These are phyloP conservation scores for Lojkania enalia DNA, from an alignment of 2,329 filamentous ascomycete genomes.

Conservation along the genomic window DNA sequence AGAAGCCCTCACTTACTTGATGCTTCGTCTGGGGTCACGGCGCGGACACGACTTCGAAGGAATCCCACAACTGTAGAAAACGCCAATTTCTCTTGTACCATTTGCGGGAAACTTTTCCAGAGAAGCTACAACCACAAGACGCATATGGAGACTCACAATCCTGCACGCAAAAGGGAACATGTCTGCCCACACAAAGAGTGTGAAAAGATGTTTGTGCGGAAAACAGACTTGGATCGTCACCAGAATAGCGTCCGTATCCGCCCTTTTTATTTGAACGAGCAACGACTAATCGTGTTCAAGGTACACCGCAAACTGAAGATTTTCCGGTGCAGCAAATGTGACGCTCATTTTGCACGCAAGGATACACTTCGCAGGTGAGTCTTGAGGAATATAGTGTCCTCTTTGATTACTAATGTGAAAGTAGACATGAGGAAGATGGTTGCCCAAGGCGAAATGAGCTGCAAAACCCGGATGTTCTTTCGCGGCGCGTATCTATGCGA, in stretches of 20 bases:
- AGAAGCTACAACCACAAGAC: conserved; percentile 85
- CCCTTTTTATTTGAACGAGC: background rate
- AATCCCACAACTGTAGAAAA: conserved; percentile 64
- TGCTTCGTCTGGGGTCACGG: conserved; percentile 7
- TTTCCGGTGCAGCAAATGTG: conserved; percentile 71
- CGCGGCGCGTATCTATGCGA: conserved; percentile 21
- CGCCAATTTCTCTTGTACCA: conserved; percentile 71
- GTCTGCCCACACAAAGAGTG: conserved; percentile 68
- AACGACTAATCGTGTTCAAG: background rate
- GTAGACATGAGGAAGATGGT: conserved; percentile 75
- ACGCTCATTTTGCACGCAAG: conserved; percentile 73
- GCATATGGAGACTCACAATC: conserved; percentile 82
- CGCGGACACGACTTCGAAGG: conserved; percentile 18
- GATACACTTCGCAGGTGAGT: conserved; percentile 78
- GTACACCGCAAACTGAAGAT: conserved; percentile 70
- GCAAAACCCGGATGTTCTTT: conserved; percentile 16
- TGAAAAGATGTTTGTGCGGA: conserved; percentile 76
- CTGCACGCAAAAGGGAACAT: conserved; percentile 70
- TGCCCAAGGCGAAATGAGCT: conserved; percentile 62
- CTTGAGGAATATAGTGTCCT: background rate
- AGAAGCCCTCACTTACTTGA: conserved; percentile 18
- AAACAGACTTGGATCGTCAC: conserved; percentile 71
- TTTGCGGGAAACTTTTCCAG: conserved; percentile 79
- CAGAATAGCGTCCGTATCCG: conserved; percentile 56
- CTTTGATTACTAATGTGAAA: conserved; percentile 20